These are phyloP conservation scores for Fusarium musae DNA, from an alignment of 2,329 filamentous ascomycete genomes.

Conservation along the genomic window DNA sequence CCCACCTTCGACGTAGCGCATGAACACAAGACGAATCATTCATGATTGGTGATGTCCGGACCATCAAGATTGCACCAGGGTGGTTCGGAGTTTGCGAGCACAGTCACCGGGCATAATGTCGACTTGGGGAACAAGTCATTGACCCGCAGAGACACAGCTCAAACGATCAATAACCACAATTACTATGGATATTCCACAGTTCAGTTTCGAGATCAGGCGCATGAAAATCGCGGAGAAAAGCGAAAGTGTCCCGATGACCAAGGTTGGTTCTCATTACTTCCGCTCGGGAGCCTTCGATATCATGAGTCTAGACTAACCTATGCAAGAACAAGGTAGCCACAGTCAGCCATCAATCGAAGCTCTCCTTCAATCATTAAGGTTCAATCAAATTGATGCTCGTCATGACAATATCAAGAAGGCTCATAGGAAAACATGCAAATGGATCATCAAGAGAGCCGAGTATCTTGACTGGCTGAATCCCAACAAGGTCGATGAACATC, in stretches of 20 bases:
- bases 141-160: not conserved
- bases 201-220: accelerated
- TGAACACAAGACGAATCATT: accelerated
- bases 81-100: not conserved
- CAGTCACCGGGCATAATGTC: not conserved
- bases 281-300: accelerated
- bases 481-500: not conserved
- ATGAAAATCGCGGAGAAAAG: not conserved
- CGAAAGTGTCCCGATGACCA: not conserved
- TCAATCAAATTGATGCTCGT: slow-evolving; percentile 25
- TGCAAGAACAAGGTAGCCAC: accelerated
- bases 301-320: not conserved
- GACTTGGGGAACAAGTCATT: not conserved
- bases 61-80: not conserved
- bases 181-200: not conserved
- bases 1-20: accelerated
- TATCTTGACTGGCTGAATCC: slow-evolving; percentile 25
- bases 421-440: slow-evolving; percentile 27
- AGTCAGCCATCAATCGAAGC: not conserved
- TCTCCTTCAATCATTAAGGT: slow-evolving; percentile 12
- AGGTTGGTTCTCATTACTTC: not conserved
- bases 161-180: not conserved
- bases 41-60: not conserved
- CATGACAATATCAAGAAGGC: slow-evolving; percentile 15
- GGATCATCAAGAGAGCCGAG: not conserved